These are phyloP conservation scores for Eimeria sp. DNA, from an alignment of 169 alveolate species.

Conservation along the genomic window DNA sequence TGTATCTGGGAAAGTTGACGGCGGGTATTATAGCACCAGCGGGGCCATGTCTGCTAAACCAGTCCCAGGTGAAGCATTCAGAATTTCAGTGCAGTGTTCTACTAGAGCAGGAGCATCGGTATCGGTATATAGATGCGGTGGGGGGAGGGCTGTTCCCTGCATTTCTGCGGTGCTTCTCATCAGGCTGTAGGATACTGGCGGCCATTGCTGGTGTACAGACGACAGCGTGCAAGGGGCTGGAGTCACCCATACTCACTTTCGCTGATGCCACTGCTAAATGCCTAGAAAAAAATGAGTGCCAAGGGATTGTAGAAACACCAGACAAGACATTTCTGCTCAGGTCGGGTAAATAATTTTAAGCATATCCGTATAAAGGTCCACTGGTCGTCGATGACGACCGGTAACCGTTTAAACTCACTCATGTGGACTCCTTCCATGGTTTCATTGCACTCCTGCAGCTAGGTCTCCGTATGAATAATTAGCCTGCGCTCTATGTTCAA, in stretches of 20 bases:
- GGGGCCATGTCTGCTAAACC: conserved; percentile 62
- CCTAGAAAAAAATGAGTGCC: conserved; percentile 22
- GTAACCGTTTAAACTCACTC: not conserved
- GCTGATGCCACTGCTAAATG: conserved; percentile 11
- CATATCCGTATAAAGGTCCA: not conserved
- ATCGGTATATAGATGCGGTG: not conserved
- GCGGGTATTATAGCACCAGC: conserved; percentile 52
- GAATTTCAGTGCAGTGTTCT: not conserved
- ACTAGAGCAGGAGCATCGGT: not conserved
- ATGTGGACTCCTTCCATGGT: not conserved
- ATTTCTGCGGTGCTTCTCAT: not conserved
- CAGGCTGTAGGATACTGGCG: conserved; percentile 66
- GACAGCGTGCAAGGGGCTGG: conserved; percentile 38
- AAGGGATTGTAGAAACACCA: conserved; percentile 64
- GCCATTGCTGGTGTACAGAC: conserved; percentile 48
- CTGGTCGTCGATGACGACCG: not conserved
- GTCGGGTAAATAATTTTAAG: not conserved
- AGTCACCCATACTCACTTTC: conserved; percentile 12
- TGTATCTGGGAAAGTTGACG: conserved; percentile 62
- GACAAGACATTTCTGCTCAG: conserved; percentile 40
- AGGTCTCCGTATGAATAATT: not conserved
- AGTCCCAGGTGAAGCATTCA: conserved; percentile 12
- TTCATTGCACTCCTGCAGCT: not conserved
- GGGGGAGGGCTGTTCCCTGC: not conserved
- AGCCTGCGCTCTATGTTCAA: not conserved